A percentile compares a stretch with the other conserved stretches of the same genome.
phyloP scores from a whole-genome alignment of 495 filamentous ascomycete species.

The Talaromyces proteolyticus region DNA sequence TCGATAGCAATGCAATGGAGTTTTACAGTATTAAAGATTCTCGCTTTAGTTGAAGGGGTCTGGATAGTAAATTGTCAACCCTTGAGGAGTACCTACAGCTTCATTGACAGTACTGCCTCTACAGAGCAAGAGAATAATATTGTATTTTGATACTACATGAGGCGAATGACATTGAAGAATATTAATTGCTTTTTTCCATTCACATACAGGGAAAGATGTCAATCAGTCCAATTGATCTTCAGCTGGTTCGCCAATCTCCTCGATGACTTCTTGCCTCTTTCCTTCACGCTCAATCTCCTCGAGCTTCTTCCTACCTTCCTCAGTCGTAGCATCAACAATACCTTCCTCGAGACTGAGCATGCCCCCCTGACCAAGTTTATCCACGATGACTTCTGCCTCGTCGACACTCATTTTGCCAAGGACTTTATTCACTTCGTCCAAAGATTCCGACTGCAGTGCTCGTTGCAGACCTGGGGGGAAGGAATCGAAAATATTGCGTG shows the following conservation, averaged over 20 bases:
- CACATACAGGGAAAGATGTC: neutral
- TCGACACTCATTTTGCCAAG: slow-evolving; percentile 88
- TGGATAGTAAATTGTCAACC: neutral
- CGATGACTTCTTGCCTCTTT: slow-evolving; percentile 26
- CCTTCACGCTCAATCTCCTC: slow-evolving; percentile 68
- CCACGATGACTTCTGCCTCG: slow-evolving; percentile 88
- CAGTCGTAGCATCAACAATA: slow-evolving; percentile 93
- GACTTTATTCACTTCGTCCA: slow-evolving; percentile 96
- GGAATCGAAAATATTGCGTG: slow-evolving; percentile 71
- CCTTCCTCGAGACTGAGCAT: slow-evolving; percentile 90
- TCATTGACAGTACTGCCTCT: no score
- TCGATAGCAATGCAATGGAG: slow-evolving; percentile 21
- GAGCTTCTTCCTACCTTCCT: slow-evolving; percentile 74
- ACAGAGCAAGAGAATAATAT: no score
- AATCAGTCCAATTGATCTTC: slow-evolving; percentile 37
- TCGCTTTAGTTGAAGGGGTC: neutral
- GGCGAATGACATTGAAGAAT: no score
- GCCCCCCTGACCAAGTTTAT: slow-evolving; percentile 74
- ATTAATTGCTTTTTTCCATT: neutral
- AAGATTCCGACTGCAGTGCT: slow-evolving; percentile 74
- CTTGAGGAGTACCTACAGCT: neutral
- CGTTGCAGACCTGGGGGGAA: slow-evolving; percentile 77
- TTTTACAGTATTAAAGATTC: neutral
- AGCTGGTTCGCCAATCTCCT: slow-evolving; percentile 35
- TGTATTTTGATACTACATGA: no score